Conservation (phyloP, 2,329 filamentous ascomycete genomes). For the Xylariaceae sp. region DNA sequence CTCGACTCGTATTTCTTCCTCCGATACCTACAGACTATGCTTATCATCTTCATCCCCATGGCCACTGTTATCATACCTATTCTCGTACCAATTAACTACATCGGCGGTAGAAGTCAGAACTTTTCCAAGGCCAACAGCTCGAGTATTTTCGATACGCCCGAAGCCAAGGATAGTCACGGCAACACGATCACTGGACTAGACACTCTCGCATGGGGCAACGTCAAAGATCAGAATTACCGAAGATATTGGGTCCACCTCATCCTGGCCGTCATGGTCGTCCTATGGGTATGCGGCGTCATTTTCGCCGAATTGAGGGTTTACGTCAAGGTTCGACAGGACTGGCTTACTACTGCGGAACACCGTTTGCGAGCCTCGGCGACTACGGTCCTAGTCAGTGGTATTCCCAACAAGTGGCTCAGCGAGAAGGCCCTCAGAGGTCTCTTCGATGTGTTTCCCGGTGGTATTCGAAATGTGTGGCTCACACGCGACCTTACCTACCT, state of each 20-base stretch:
- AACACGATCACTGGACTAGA: constrained; percentile 62
- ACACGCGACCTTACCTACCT: constrained; percentile 83
- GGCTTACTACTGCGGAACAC: constrained; percentile 90
- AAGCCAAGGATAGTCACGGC: constrained; percentile 16
- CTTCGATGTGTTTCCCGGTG: constrained; percentile 94
- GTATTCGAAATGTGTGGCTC: constrained; percentile 93
- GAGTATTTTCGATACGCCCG: constrained; percentile 12
- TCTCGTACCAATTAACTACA: constrained; percentile 76
- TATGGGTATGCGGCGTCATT: constrained; percentile 83
- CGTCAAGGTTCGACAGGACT: constrained; percentile 89
- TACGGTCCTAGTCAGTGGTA: constrained; percentile 86
- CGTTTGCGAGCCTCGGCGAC: constrained; percentile 89
- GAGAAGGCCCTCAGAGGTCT: constrained; percentile 74
- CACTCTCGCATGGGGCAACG: constrained; percentile 80
- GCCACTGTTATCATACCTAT: constrained; percentile 74
- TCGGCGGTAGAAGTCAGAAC: constrained; percentile 61
- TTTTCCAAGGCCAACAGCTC: constrained; percentile 31
- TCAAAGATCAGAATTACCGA: constrained; percentile 57
- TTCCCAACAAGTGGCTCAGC: constrained; percentile 85
- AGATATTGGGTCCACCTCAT: constrained; percentile 82
- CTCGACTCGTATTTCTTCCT: constrained; percentile 93
- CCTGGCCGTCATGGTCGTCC: constrained; percentile 69
- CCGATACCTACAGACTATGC: constrained; percentile 69
- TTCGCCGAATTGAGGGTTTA: constrained; percentile 83
- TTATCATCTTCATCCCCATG: constrained; percentile 88